These are phyloP conservation scores for Hypoxylon lienhwacheense DNA, from an alignment of 495 filamentous ascomycete genomes.

Conservation along the genomic window DNA sequence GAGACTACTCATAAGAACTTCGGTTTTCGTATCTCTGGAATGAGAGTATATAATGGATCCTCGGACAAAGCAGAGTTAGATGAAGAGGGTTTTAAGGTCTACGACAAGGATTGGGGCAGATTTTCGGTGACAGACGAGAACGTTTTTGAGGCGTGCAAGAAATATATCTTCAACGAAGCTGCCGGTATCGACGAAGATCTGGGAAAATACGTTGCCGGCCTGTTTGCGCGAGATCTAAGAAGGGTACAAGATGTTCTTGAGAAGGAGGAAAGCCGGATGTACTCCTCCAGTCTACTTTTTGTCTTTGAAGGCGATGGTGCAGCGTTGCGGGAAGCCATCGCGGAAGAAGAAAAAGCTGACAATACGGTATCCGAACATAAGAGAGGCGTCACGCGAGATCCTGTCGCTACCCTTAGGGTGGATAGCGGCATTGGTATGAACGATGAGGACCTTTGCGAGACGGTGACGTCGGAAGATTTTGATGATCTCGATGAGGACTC, in stretches of 20 bases:
- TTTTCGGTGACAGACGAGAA: slow-evolving; percentile 66
- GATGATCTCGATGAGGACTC: slow-evolving; percentile 62
- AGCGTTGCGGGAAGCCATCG: slow-evolving; percentile 66
- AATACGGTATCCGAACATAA: slow-evolving; percentile 38
- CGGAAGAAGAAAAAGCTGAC: slow-evolving; percentile 58
- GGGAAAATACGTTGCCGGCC: slow-evolving; percentile 58
- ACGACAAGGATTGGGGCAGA: slow-evolving; percentile 87
- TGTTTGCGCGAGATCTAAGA: slow-evolving; percentile 68
- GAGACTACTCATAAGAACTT: slow-evolving; percentile 79
- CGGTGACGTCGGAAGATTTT: slow-evolving; percentile 23
- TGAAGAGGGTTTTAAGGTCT: slow-evolving; percentile 64
- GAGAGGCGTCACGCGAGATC: slow-evolving; percentile 33
- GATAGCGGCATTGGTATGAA: slow-evolving; percentile 51
- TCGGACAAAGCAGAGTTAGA: slow-evolving; percentile 50
- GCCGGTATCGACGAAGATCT: slow-evolving; percentile 59
- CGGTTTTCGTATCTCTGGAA: slow-evolving; percentile 88
- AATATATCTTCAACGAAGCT: slow-evolving; percentile 69
- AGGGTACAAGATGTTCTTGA: slow-evolving; percentile 67
- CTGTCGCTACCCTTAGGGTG: slow-evolving; percentile 39
- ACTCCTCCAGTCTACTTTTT: slow-evolving; percentile 84
- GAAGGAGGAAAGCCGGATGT: slow-evolving; percentile 87
- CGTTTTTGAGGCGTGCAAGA: slow-evolving; percentile 71
- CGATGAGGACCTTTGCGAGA: slow-evolving; percentile 39
- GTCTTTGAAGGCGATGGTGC: slow-evolving; percentile 87
- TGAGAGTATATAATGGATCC: slow-evolving; percentile 83